Evolutionary conservation across 2,329 filamentous ascomycete genomes (phyloP).

Genomic region (Ophiobolus disseminans): DNA sequence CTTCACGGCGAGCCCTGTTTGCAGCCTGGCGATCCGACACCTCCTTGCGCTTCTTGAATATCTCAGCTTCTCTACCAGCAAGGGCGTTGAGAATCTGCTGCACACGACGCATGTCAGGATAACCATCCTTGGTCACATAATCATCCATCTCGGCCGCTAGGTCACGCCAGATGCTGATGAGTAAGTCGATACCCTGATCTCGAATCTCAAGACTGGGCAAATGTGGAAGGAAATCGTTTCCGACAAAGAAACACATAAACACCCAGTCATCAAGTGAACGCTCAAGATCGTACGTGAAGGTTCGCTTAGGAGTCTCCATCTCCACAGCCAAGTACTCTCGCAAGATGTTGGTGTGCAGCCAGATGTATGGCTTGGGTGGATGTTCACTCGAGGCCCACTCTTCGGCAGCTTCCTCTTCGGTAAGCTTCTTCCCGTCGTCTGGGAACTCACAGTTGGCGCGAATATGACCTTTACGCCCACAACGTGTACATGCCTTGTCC

Average conservation of each 20-base stretch:
- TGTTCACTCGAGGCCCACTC: constrained; percentile 40
- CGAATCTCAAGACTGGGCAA: constrained; percentile 96
- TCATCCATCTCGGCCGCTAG: constrained; percentile 91
- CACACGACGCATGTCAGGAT: constrained; percentile 83
- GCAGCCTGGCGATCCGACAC: constrained; percentile 84
- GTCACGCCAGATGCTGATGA: constrained; percentile 97
- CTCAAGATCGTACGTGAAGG: constrained; percentile 91
- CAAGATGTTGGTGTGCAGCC: constrained; percentile 91
- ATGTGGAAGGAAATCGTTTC: constrained; percentile 97
- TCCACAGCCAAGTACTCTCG: constrained; percentile 93
- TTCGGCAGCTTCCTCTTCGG: constrained; percentile 76
- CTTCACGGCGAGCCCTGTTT: constrained; percentile 64
- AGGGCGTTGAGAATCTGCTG: constrained; percentile 88
- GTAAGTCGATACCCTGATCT: constrained; percentile 94
- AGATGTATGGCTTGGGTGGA: constrained; percentile 91
- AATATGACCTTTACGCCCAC: constrained; percentile 91
- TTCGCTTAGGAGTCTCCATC: constrained; percentile 79
- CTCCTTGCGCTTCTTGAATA: constrained; percentile 88
- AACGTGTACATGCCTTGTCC: constrained; percentile 83
- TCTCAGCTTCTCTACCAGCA: constrained; percentile 90
- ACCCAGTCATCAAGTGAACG: constrained; percentile 97
- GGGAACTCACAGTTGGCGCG: constrained; percentile 74
- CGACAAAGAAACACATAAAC: constrained; percentile 98
- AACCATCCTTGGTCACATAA: constrained; percentile 94
- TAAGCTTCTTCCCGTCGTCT: constrained; percentile 67